These are phyloP conservation scores for Cardiospermum halicacabum DNA, from an alignment of 345 rosid species.

Conservation along the genomic window DNA sequence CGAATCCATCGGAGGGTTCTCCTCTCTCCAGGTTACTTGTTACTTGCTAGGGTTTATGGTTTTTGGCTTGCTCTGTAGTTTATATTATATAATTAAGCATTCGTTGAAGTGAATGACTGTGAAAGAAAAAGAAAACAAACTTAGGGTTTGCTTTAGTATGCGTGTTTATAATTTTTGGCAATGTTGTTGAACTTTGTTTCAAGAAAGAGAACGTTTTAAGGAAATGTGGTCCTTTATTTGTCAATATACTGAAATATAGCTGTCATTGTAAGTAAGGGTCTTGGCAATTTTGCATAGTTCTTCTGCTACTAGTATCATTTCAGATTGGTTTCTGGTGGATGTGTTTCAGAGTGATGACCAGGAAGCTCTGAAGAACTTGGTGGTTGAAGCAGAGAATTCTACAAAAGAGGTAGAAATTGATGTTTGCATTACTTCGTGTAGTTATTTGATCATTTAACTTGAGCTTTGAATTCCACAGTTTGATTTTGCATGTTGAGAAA, in stretches of 20 bases:
- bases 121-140: not conserved
- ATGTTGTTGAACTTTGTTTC: not conserved
- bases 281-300: too few species aligned
- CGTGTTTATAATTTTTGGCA: not conserved
- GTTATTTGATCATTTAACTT: not conserved
- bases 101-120: not conserved
- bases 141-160: not conserved
- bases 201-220: not conserved
- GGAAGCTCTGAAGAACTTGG: slow-evolving; percentile 59
- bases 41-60: not conserved
- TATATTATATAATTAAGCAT: not conserved
- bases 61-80: not conserved
- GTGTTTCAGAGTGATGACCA: slow-evolving; percentile 51
- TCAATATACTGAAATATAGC: too few species aligned
- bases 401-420: slow-evolving; percentile 27
- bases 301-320: too few species aligned
- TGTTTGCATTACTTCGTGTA: not conserved
- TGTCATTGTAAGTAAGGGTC: too few species aligned
- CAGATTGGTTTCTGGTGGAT: not conserved
- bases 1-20: slow-evolving; percentile 54
- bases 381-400: slow-evolving; percentile 30
- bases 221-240: too few species aligned
- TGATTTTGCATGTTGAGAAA: too few species aligned
- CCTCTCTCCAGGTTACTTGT: slow-evolving; percentile 47
- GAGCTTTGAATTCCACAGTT: not conserved